Conservation (phyloP, 2,329 filamentous ascomycete genomes). For the Metarhizium rileyi region DNA sequence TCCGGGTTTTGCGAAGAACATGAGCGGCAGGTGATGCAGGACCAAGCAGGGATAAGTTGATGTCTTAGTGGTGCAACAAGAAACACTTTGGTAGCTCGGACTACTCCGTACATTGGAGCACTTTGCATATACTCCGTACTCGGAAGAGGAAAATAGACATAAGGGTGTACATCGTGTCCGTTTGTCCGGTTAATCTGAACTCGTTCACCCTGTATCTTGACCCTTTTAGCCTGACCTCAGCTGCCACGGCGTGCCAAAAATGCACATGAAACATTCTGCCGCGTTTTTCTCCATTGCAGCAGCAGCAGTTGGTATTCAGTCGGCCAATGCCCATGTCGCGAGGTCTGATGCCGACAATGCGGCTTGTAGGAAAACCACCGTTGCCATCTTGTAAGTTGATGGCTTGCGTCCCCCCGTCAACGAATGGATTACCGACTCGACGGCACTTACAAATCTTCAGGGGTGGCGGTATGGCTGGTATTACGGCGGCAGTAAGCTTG, state of each 20-base stretch:
- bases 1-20: too few species aligned
- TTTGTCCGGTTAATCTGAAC: too few species aligned
- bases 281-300: conserved; percentile 2
- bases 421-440: too few species aligned
- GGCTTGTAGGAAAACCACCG: conserved; percentile 19
- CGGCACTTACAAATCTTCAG: conserved; percentile 2
- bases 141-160: too few species aligned
- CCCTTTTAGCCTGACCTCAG: neutral
- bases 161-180: too few species aligned
- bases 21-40: too few species aligned
- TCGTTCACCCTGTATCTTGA: neutral
- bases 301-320: conserved; percentile 2
- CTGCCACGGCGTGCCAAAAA: neutral
- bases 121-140: too few species aligned
- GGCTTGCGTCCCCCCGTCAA: neutral
- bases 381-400: conserved; percentile 20
- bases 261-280: neutral
- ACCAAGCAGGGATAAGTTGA: too few species aligned
- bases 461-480: conserved; percentile 52
- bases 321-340: conserved; percentile 7
- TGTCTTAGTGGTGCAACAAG: too few species aligned
- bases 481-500: conserved; percentile 41
- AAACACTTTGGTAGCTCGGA: too few species aligned
- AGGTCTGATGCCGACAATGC: neutral
- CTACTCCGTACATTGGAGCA: too few species aligned